phyloP scores from a whole-genome alignment of 164 flowering plant genomes.

The Hamamelis virginiana region DNA sequence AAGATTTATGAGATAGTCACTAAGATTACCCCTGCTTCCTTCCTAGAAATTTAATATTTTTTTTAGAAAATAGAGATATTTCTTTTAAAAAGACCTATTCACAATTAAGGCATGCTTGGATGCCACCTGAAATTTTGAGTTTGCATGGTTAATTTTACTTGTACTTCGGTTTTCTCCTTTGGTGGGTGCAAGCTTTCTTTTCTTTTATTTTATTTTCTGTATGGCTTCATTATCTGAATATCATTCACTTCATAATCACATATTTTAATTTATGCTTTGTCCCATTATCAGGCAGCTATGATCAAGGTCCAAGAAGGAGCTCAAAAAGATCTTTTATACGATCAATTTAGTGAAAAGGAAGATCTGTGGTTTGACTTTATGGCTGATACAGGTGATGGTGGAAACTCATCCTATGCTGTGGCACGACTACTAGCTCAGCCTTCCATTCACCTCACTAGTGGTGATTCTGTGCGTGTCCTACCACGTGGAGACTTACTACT shows the following conservation, averaged over 20 bases:
- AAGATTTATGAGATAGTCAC: neutral
- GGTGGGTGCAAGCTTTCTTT: neutral
- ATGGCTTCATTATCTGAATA: neutral
- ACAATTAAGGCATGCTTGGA: neutral
- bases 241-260: neutral
- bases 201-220: neutral
- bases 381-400: conserved; percentile 99
- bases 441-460: conserved; percentile 34
- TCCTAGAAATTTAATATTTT: neutral
- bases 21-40: neutral
- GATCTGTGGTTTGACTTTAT: conserved; percentile 98
- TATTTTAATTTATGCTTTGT: neutral
- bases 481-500: conserved; percentile 84
- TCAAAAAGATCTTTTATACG: conserved; percentile 64
- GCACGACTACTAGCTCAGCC: conserved; percentile 96
- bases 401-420: conserved; percentile 88
- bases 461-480: conserved; percentile 37
- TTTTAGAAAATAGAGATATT: neutral
- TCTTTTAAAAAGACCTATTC: neutral
- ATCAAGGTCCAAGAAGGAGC: conserved; percentile 57
- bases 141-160: neutral
- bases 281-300: conserved; percentile 82
- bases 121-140: too few species aligned
- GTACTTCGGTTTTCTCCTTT: neutral
- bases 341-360: conserved; percentile 73